Base-by-base conservation (phyloP, 2,329 filamentous ascomycete species). In the Diplodia scrobiculata region DNA sequence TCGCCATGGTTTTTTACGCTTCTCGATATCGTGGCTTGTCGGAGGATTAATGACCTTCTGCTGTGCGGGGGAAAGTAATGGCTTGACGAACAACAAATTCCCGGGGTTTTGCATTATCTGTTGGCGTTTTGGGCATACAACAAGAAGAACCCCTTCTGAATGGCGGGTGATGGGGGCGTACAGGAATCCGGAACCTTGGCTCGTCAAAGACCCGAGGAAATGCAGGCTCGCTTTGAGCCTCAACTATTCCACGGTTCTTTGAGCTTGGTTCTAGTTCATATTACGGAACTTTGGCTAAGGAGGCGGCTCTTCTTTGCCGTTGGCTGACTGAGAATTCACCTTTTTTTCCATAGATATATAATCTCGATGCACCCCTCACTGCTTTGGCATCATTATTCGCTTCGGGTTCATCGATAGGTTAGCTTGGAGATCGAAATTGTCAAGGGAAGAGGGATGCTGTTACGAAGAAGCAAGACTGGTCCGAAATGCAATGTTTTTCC, bases 31-130 rank as follows among this genome's bases (percentile, higher is more conserved):
- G 59, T 36, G 62, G 34, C 48, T 63, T 48, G 19, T 41, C 36
- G 47, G 36, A 36, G 60, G 34, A 63, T 63, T 66, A 66, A 66
- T 66, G 63, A 65, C 48, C 29, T 29, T 63, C 47, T 63, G 47
- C 32, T 48, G 32, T 45, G 60, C 48, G 60, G 47, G 50, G 60
- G 60, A 25, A 41, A 21, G 19, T 63, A 63, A 63, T 63, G 60
- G 60, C 60, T 52, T 53, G 50, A 63, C 38, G 50, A 63, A 51
- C 29, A 45, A n/a, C 38, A 54, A 60, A 21, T 62, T 25, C 38
- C 45, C 17, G 47, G 19, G 34, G 36, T 27, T 52, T 45, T 41
- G 60, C 60, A 63, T 63, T 63, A 32, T 29, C 14, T 21, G 48
- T 45, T 41, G 60, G 60, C 53, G 63, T 58, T 66, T 59, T 52